Conservation (phyloP, 2,329 filamentous ascomycete genomes). For the Lasiodiplodia citricola region DNA sequence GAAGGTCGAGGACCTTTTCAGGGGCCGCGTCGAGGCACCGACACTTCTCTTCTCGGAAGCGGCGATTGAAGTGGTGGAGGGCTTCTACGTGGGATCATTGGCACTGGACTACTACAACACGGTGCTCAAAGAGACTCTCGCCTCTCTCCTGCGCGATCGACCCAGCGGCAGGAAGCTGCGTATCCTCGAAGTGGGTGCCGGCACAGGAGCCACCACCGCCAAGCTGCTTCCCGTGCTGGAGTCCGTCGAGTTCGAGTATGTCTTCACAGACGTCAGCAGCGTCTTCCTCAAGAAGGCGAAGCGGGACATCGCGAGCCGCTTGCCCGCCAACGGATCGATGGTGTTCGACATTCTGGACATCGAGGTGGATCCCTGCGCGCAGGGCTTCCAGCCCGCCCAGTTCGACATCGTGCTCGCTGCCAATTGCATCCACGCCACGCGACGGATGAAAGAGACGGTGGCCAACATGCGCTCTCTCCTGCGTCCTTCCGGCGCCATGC, state of each 20-base stretch:
- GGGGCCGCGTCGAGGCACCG: background rate
- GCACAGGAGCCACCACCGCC: background rate
- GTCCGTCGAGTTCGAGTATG: background rate
- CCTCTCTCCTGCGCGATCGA: background rate
- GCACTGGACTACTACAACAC: background rate
- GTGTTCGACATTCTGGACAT: constrained; percentile 31
- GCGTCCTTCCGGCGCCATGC: background rate
- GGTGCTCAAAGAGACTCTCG: background rate
- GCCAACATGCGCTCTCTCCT: background rate
- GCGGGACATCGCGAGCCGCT: background rate
- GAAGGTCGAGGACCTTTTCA: background rate
- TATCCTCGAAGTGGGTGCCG: background rate
- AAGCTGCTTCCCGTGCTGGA: background rate
- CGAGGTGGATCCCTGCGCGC: constrained; percentile 25
- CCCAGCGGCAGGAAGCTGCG: background rate
- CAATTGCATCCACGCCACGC: background rate
- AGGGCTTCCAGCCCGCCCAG: constrained; percentile 26
- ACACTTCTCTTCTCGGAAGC: background rate
- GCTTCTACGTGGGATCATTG: background rate
- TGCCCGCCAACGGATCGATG: constrained; percentile 11
- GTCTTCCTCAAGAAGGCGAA: background rate
- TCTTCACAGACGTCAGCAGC: background rate
- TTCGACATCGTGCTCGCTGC: constrained; percentile 32
- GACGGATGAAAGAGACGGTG: background rate
- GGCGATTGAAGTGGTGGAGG: background rate